Evolutionary conservation across 2,329 filamentous ascomycete species (phyloP).

Genomic region (Chalaropsis ovoidea): DNA sequence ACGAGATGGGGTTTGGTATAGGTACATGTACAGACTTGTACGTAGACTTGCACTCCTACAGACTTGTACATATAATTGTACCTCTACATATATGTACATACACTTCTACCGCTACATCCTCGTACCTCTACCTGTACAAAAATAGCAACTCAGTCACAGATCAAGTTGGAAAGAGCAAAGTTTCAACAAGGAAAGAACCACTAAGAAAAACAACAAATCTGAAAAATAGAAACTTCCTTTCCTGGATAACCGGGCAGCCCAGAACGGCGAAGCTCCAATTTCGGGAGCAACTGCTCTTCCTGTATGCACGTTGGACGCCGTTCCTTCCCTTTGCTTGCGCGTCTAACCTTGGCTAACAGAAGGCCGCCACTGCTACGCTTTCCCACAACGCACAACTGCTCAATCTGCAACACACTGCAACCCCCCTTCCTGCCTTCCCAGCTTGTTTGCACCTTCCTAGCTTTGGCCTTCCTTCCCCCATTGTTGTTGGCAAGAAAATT

Average conservation of each 20-base stretch:
- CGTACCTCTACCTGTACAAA: background rate
- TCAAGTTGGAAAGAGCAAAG: background rate
- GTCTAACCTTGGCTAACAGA: background rate
- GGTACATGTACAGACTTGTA: background rate
- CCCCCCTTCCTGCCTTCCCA: background rate
- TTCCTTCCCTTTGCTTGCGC: background rate
- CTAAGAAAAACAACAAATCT: too few species aligned
- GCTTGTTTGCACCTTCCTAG: background rate
- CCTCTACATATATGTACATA: too few species aligned
- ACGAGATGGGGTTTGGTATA: too few species aligned
- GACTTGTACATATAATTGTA: too few species aligned
- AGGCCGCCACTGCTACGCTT: background rate
- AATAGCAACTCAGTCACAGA: background rate
- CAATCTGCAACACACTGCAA: background rate
- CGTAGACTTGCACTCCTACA: too few species aligned
- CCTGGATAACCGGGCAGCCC: background rate
- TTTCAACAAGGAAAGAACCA: background rate
- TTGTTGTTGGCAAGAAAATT: background rate
- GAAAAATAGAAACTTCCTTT: background rate
- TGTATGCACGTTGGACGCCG: background rate
- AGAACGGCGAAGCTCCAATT: background rate
- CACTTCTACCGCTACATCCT: too few species aligned
- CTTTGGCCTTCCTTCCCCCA: background rate
- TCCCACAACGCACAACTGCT: background rate
- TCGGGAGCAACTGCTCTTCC: background rate